A percentile compares a stretch with the other conserved stretches of the same genome.
Evolutionary conservation across 2,329 filamentous ascomycete species (phyloP).

Genomic region (Fusarium nodosum): DNA sequence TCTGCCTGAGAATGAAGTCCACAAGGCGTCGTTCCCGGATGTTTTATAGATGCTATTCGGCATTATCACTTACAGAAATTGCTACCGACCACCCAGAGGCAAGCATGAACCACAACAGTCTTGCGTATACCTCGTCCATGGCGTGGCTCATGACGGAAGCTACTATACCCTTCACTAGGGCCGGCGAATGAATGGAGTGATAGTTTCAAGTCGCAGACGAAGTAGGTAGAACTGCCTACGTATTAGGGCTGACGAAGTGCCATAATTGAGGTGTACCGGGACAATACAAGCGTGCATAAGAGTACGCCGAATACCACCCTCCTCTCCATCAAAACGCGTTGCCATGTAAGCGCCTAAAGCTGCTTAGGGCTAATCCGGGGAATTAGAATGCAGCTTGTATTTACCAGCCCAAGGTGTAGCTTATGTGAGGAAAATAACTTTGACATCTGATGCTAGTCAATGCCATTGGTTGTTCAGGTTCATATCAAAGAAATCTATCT

Average conservation of each 20-base stretch:
- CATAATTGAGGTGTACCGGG: slow-evolving; percentile 6
- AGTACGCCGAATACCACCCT: slow-evolving; percentile 11
- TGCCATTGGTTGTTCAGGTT: slow-evolving; percentile 7
- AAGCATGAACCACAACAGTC: neutral
- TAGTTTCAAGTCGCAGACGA: neutral
- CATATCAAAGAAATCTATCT: neutral
- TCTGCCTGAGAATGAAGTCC: slow-evolving; percentile 25
- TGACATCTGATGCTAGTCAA: neutral
- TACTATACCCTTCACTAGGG: slow-evolving; percentile 14
- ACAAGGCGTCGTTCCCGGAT: neutral
- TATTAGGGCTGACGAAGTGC: slow-evolving; percentile 37
- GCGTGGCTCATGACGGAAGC: slow-evolving; percentile 49
- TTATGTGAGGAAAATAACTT: neutral
- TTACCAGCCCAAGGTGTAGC: neutral
- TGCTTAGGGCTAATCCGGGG: slow-evolving; percentile 4
- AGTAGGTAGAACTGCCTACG: slow-evolving; percentile 14
- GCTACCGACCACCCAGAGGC: neutral
- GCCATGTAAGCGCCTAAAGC: neutral
- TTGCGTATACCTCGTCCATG: slow-evolving; percentile 35
- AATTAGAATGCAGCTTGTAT: slow-evolving; percentile 12
- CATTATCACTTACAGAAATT: neutral
- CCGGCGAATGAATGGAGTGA: slow-evolving; percentile 14
- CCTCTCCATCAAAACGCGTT: neutral
- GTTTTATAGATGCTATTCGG: slow-evolving; percentile 44
- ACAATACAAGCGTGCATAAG: slow-evolving; percentile 22